Percentiles rank a stretch among this genome's conserved stretches.
These are phyloP conservation scores for Scheffersomyces lignicola DNA, from an alignment of 1,139 yeast species.

Conservation along the genomic window DNA sequence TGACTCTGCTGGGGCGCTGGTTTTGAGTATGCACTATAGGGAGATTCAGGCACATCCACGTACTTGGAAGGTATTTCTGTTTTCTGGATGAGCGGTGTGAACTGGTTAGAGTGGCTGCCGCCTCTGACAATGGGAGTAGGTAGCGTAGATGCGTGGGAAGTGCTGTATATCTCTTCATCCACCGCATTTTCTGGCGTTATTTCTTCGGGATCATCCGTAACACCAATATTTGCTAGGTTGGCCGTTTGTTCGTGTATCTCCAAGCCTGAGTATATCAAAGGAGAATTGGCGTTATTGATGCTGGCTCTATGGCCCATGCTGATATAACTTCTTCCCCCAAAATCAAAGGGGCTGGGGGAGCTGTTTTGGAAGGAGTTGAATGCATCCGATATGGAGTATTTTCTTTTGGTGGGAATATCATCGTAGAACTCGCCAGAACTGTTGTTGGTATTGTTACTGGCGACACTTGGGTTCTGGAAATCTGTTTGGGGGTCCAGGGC, in stretches of 20 bases:
- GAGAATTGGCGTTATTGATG: conserved; percentile 23
- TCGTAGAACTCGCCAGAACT: background rate
- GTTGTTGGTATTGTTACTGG: background rate
- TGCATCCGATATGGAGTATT: conserved; percentile 28
- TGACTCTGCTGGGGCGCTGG: background rate
- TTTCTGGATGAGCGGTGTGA: background rate
- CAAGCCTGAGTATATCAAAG: conserved; percentile 45
- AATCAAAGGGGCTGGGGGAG: conserved; percentile 34
- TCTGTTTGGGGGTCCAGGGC: too few species aligned
- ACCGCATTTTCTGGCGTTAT: background rate
- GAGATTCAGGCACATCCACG: background rate
- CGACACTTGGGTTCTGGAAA: too few species aligned
- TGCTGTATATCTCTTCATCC: background rate
- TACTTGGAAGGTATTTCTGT: background rate
- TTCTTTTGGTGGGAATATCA: conserved; percentile 12
- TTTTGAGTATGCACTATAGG: background rate
- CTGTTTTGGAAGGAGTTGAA: conserved; percentile 21
- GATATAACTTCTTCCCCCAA: conserved; percentile 47
- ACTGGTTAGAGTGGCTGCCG: conserved; percentile 5
- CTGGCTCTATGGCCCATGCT: conserved; percentile 26
- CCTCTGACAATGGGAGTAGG: conserved; percentile 22
- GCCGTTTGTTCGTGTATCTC: conserved; percentile 67
- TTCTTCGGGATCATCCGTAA: conserved; percentile 33
- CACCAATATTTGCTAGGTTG: conserved; percentile 59
- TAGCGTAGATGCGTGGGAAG: conserved; percentile 17